Evolutionary conservation across 257 asterid species (phyloP), one percentile per base, ranked within the genome.

Genomic region (Solanum neorickii): DNA sequence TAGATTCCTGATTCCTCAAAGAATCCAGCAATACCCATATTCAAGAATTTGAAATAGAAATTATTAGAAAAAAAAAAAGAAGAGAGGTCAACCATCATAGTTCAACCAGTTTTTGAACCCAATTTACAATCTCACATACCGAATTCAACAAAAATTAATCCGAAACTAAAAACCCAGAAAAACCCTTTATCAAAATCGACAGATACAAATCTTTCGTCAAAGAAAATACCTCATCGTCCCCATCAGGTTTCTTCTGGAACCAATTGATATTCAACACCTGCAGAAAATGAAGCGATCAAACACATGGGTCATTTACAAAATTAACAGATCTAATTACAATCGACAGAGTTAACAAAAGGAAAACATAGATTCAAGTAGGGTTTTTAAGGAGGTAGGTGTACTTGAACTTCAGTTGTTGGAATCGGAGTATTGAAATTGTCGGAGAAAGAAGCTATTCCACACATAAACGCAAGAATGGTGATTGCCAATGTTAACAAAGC

Each of bases 241-340:
- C 98, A 27, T 90, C 94, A 27, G 94, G 93, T 86, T 95, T 95
- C 94, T 93, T 96, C 94, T 91, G 97, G 88, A 96, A 95, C 99
- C 98, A 92, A 90, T 95, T 94, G n/a, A 95, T 89, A 68, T 94
- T 93, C 94, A 93, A 86, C 27, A 93, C 98, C 98, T 93, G 49
- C 49, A 21, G 68, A 46, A 60, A 41, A 87, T 20, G 6, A 49
- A 70, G 1, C 7, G 69, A 82, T n/a, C 65, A 70, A 49, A 69
- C 16, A 84, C 29, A 18, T 46, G 44, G 78, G 80, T 72, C 3
- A 1, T 83, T 68, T 73, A 21, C 8, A 47, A 86, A 72, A 74
- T 11, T 39, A 46, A 90, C 52, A 66, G 87, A 87, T 86, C 86
- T 33, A 60, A 77, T 35, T 15, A 39, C 9, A 56, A 56, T 56